Evolutionary conservation across 805 yeast genomes (phyloP).

Genomic region (Schwanniomyces occidentalis): DNA sequence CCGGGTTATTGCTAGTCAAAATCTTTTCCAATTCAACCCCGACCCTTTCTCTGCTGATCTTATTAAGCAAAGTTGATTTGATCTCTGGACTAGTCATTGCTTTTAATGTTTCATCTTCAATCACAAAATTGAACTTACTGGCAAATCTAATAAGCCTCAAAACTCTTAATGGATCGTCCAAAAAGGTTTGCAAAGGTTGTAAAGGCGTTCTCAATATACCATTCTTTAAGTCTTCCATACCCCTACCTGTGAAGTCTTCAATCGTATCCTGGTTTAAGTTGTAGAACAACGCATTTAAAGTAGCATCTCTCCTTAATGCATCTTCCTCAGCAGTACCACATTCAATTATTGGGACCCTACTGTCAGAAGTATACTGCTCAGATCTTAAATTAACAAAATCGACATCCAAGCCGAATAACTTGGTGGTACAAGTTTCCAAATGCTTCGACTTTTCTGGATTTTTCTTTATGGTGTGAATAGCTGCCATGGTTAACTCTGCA

Average conservation of each 20-base stretch:
- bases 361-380: slow-evolving; percentile 79
- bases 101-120: slow-evolving; percentile 56
- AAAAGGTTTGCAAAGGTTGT: slow-evolving; percentile 78
- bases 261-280: slow-evolving; percentile 67
- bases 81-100: slow-evolving; percentile 68
- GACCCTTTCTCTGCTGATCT: slow-evolving; percentile 87
- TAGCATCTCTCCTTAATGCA: slow-evolving; percentile 92
- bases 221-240: slow-evolving; percentile 65
- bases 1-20: slow-evolving; percentile 61
- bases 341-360: slow-evolving; percentile 80
- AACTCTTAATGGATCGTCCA: slow-evolving; percentile 93
- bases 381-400: slow-evolving; percentile 92
- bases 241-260: slow-evolving; percentile 83
- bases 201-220: slow-evolving; percentile 88
- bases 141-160: slow-evolving; percentile 86
- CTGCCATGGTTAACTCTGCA: slow-evolving; percentile 27
- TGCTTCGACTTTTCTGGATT: slow-evolving; percentile 97
- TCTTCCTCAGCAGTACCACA: slow-evolving; percentile 93
- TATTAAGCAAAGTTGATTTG: slow-evolving; percentile 57
- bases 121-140: slow-evolving; percentile 64
- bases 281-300: slow-evolving; percentile 88
- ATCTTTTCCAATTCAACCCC: slow-evolving; percentile 84
- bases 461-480: slow-evolving; percentile 79
- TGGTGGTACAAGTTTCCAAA: slow-evolving; percentile 93
- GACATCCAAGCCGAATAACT: slow-evolving; percentile 76